phyloP scores from a whole-genome alignment of 2,329 filamentous ascomycete species.

The Pseudopithomyces maydicus region DNA sequence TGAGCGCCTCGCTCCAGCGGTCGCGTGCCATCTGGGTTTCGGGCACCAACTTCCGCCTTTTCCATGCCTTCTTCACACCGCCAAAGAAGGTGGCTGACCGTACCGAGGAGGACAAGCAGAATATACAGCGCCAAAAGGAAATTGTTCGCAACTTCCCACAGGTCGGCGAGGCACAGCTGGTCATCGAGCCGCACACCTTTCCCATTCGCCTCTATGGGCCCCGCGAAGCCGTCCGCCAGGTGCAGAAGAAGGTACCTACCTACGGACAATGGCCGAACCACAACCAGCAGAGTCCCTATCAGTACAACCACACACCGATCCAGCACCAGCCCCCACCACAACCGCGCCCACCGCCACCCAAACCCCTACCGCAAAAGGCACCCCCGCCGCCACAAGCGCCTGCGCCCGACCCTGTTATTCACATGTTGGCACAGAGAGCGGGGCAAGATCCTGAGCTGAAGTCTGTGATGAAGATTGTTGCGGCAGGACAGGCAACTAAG shows the following conservation, averaged over 20 bases:
- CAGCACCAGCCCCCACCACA: conserved; percentile 31
- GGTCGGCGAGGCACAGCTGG: conserved; percentile 64
- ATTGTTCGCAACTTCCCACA: conserved; percentile 44
- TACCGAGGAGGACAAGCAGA: conserved; percentile 65
- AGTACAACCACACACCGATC: conserved; percentile 30
- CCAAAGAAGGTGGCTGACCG: conserved; percentile 57
- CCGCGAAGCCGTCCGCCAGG: conserved; percentile 27
- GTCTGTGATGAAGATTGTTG: conserved; percentile 82
- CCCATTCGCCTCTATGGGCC: conserved; percentile 59
- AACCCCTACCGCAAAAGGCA: conserved; percentile 31
- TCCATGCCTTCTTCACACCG: conserved; percentile 41
- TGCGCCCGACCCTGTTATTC: conserved; percentile 76
- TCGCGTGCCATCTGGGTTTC: conserved; percentile 63
- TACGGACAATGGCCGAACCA: conserved; percentile 44
- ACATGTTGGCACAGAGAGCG: conserved; percentile 76
- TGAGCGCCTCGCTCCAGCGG: conserved; percentile 73
- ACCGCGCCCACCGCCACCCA: conserved; percentile 36
- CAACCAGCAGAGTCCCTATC: conserved; percentile 30
- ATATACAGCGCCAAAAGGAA: conserved; percentile 67
- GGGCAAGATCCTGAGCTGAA: conserved; percentile 74
- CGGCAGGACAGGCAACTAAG: conserved; percentile 72
- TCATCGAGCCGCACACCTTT: conserved; percentile 79
- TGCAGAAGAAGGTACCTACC: conserved; percentile 35
- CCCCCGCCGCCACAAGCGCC: conserved; percentile 37
- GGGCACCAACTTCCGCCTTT: conserved; percentile 44